phyloP scores from a whole-genome alignment of 2,329 filamentous ascomycete species.

The Pseudocercospora vitis region DNA sequence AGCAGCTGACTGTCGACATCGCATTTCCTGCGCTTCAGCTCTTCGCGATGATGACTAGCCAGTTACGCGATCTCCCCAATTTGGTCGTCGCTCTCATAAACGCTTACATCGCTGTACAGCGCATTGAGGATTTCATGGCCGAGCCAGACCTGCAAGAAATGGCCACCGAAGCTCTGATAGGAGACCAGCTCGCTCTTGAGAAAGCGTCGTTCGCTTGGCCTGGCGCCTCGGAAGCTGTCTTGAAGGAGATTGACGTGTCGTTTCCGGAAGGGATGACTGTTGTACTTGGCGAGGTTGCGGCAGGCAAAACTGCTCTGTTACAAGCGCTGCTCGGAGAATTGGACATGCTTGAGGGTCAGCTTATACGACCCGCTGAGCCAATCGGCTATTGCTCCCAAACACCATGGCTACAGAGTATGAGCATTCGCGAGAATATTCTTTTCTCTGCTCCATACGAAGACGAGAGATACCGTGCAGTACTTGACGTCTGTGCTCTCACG shows the following conservation, averaged over 20 bases:
- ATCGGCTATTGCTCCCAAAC: constrained; percentile 66
- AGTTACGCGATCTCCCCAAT: constrained; percentile 71
- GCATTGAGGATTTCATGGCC: constrained; percentile 82
- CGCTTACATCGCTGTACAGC: constrained; percentile 75
- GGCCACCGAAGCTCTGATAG: constrained; percentile 38
- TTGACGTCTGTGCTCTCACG: constrained; percentile 62
- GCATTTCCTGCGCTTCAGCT: constrained; percentile 85
- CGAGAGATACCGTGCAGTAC: constrained; percentile 65
- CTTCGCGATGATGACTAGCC: constrained; percentile 72
- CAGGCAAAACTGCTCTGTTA: constrained; percentile 63
- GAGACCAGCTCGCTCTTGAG: constrained; percentile 51
- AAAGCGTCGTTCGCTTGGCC: constrained; percentile 79
- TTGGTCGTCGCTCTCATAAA: constrained; percentile 77
- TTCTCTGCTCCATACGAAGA: constrained; percentile 69
- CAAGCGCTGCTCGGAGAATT: constrained; percentile 61
- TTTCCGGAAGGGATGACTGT: constrained; percentile 61
- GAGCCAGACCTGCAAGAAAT: constrained; percentile 68
- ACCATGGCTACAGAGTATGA: constrained; percentile 70
- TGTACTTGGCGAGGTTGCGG: constrained; percentile 62
- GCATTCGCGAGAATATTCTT: constrained; percentile 66
- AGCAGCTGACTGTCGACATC: constrained; percentile 71
- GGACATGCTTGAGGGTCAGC: constrained; percentile 53
- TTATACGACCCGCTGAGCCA: constrained; percentile 55
- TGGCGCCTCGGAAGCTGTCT: constrained; percentile 58
- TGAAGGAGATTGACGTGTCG: constrained; percentile 54